Conservation (phyloP, 2,329 filamentous ascomycete species). For the Hypoxylon sp. region DNA sequence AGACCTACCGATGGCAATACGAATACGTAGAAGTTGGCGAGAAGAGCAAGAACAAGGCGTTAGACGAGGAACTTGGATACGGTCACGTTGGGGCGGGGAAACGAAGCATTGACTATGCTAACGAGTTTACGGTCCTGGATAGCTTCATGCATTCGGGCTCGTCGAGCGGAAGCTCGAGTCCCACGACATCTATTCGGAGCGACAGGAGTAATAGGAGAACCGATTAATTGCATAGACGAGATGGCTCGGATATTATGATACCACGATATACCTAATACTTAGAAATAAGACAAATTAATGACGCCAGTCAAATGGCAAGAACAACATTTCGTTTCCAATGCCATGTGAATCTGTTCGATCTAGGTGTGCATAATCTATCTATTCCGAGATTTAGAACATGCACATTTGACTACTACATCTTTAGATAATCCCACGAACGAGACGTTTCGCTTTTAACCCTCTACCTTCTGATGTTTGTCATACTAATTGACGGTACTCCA, state of each 20-base stretch:
- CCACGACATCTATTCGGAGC: conserved; percentile 34
- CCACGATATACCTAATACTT: conserved; percentile 42
- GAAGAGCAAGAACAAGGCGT: conserved; percentile 60
- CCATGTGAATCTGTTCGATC: neutral
- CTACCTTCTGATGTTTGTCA: neutral
- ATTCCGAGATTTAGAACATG: neutral
- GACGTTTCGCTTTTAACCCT: neutral
- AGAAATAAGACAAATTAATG: conserved; percentile 38
- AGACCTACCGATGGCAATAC: conserved; percentile 93
- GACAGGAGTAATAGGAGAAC: conserved; percentile 38
- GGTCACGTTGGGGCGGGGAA: conserved; percentile 19
- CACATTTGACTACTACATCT: neutral
- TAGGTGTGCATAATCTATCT: neutral
- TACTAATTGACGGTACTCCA: too few species aligned
- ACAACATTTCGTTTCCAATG: neutral
- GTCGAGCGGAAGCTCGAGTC: conserved; percentile 41
- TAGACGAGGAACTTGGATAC: conserved; percentile 47
- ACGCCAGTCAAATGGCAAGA: conserved; percentile 16
- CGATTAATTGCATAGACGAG: conserved; percentile 36
- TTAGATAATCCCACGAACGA: too few species aligned
- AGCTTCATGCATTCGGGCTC: conserved; percentile 43
- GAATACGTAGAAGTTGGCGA: conserved; percentile 92
- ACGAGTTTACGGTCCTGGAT: conserved; percentile 40
- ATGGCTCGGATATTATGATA: conserved; percentile 40
- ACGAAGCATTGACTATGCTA: conserved; percentile 28